phyloP scores from a whole-genome alignment of 2,329 filamentous ascomycete genomes.

The Fusarium mangiferae region DNA sequence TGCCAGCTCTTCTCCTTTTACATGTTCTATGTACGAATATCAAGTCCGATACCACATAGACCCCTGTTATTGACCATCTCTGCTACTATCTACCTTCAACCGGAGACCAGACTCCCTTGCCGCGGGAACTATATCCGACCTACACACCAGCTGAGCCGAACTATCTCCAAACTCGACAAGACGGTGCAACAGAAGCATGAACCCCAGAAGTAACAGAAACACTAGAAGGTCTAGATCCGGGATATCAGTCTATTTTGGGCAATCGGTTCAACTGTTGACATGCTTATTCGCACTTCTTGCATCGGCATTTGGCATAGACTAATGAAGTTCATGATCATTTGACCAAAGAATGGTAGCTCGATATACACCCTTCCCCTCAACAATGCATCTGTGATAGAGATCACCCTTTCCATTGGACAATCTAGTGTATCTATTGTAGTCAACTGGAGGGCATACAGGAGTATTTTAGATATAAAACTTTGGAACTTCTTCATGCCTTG shows the following conservation, averaged over 20 bases:
- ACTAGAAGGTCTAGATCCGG: not conserved
- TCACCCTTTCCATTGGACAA: not conserved
- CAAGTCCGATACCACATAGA: not conserved
- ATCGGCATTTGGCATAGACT: not conserved
- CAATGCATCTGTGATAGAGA: not conserved
- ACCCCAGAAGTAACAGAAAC: not conserved
- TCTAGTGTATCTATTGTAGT: not conserved
- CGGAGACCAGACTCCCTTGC: not conserved
- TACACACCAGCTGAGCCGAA: slow-evolving; percentile 3
- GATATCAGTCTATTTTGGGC: not conserved
- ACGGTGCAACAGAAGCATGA: not conserved
- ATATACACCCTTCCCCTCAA: not conserved
- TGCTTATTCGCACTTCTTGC: not conserved
- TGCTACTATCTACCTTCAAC: not conserved
- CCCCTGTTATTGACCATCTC: not conserved
- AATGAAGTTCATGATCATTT: not conserved
- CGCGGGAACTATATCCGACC: slow-evolving; percentile 27
- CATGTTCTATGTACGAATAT: not conserved
- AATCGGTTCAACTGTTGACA: not conserved
- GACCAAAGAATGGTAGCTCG: not conserved
- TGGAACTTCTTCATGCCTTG: not conserved
- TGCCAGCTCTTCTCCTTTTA: not conserved
- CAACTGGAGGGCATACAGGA: no score
- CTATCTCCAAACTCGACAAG: slow-evolving; percentile 1
- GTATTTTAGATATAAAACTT: not conserved